These are phyloP conservation scores for Kodamaea sp. DNA, from an alignment of 1,139 yeast species.

Conservation along the genomic window DNA sequence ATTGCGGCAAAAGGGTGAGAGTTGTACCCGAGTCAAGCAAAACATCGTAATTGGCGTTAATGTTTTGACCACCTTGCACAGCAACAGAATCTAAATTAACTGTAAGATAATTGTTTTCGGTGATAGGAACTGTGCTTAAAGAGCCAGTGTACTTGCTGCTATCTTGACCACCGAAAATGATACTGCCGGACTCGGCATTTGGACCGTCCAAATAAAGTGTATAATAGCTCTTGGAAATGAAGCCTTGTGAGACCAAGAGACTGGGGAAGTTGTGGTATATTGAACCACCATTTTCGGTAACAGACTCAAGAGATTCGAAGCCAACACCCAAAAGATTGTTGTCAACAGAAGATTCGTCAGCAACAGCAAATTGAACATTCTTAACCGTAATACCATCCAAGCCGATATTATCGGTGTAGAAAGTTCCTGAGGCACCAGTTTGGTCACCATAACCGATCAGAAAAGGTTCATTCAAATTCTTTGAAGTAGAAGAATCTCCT, in stretches of 20 bases:
- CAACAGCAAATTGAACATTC: constrained; percentile 17
- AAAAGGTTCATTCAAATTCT: constrained; percentile 3
- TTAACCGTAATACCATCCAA: constrained; percentile 5
- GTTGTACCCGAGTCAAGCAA: constrained; percentile 69
- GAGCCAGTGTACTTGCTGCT: constrained; percentile 23
- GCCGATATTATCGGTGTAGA: constrained; percentile 7
- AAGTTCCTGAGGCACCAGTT: constrained; percentile 8
- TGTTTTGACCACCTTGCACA: constrained; percentile 4
- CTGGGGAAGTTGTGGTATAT: constrained; percentile 20
- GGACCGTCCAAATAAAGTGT: constrained; percentile 20
- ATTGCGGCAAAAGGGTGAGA: constrained; percentile 47
- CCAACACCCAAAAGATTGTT: constrained; percentile 22
- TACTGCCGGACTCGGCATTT: constrained; percentile 16
- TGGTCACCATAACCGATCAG: constrained; percentile 11
- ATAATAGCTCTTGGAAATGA: constrained; percentile 18
- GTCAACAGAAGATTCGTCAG: constrained; percentile 5
- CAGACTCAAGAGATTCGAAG: constrained; percentile 9
- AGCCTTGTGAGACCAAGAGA: constrained; percentile 17
- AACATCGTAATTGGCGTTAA: constrained; percentile 28
- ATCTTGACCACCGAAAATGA: constrained; percentile 32
- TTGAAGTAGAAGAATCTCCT: constrained; percentile 7
- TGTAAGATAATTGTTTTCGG: constrained; percentile 1
- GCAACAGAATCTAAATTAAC: constrained; percentile 6
- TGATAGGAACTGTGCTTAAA: constrained; percentile 11
- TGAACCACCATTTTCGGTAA: not conserved